These are phyloP conservation scores for Podaxis sp. DNA, from an alignment of 768 basidiomycete genomes.

Conservation along the genomic window DNA sequence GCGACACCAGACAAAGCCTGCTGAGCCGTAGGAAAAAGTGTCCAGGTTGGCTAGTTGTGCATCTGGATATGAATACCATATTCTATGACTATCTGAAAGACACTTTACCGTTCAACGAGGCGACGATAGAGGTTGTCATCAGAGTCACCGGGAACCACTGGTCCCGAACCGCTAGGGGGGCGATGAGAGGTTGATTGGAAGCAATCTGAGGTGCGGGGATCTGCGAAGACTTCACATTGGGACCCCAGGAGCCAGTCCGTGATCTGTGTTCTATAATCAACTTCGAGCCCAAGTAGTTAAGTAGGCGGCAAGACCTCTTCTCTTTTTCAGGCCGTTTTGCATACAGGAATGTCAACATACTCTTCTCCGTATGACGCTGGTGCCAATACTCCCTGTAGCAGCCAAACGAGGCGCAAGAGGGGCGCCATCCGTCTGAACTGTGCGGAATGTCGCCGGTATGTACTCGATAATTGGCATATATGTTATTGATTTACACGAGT, in stretches of 20 bases:
- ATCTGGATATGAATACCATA: no score
- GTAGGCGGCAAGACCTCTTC: not conserved
- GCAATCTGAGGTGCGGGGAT: not conserved
- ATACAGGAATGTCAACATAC: not conserved
- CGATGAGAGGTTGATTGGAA: not conserved
- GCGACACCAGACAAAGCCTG: no score
- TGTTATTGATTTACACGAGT: not conserved
- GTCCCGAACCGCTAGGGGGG: not conserved
- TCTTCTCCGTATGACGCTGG: not conserved
- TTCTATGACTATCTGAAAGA: no score
- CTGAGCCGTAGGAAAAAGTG: no score
- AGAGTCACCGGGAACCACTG: not conserved
- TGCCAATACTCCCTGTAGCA: conserved; percentile 21
- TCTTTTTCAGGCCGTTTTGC: not conserved
- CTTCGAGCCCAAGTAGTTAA: not conserved
- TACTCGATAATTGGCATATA: conserved; percentile 10
- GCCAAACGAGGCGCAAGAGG: conserved; percentile 58
- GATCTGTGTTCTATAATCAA: not conserved
- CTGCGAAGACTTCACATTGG: not conserved
- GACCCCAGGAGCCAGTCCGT: not conserved
- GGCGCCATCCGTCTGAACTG: conserved; percentile 77
- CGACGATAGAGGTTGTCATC: no score
- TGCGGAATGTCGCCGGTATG: conserved; percentile 74
- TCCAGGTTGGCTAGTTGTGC: no score
- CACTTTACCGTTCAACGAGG: no score